Evolutionary conservation across 78 protist species (phyloP), one percentile per base, ranked within the genome.

Genomic region (Mantamonas sphyraenae): DNA sequence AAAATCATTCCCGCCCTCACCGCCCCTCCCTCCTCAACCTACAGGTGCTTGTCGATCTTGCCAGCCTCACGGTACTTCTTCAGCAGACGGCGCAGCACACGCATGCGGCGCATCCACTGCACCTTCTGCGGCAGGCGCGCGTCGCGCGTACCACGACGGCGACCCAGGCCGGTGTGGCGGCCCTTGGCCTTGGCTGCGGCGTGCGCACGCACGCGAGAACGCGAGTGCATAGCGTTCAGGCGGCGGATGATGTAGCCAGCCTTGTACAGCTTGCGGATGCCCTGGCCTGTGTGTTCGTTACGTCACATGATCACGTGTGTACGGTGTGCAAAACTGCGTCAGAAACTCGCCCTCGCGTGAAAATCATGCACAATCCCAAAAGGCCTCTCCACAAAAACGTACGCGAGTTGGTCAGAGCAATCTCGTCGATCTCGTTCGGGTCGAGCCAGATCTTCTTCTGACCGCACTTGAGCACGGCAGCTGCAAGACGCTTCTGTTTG

Each of bases 71-170:
- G 90, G 95, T 96, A 98, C 87, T 93, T 90, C 67, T 56, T 61
- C 68, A 98, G 87, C 30, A 98, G 85, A 65, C 98, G 89, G 53
- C 99, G 87, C 28, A 98, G 89, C n/a, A 95, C 98, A 38, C 99
- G 83, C 90, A 73, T 68, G 77, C 99, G 90, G 60, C 97, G 87
- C 73, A 94, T 90, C 99, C 99, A 98, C 37, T 87, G 84, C 26
- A 73, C 61, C 88, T 98, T 98, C 50, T 80, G 33, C 64, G 98
- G 97, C 84, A 93, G 43, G 40, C 99, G 95, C 33, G 99, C 99
- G 60, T 98, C 93, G 70, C 85, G 57, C 62, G 99, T 85, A 92
- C 99, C 99, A 63, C 66, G 28, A 35, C 99, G 83, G 88, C 87
- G 90, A 80, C 99, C 99, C 35, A 34, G 17, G 68, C 99, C 99